Conservation (phyloP, 1,284 basidiomycete species). For the Naganishia cerealis region DNA sequence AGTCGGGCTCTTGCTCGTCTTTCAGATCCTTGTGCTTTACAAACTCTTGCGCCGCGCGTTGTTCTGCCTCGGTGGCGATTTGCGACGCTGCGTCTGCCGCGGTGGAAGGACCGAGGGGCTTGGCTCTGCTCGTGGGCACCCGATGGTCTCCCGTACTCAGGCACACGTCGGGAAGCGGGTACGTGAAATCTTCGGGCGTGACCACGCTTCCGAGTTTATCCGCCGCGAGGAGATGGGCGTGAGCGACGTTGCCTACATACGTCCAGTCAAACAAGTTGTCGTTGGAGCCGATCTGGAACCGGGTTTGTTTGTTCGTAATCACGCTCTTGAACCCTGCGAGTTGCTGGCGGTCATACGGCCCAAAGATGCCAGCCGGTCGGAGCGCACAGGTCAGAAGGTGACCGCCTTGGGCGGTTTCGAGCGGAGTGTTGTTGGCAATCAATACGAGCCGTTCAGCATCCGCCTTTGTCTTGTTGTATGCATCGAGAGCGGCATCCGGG, state of each 20-base stretch:
- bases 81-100: constrained; percentile 46
- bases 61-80: constrained; percentile 56
- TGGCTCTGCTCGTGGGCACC: constrained; percentile 73
- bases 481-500: constrained; percentile 76
- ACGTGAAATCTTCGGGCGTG: constrained; percentile 57
- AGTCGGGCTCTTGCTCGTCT: constrained; percentile 52
- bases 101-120: constrained; percentile 76
- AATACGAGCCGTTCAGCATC: constrained; percentile 83
- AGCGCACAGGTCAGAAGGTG: constrained; percentile 80
- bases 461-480: constrained; percentile 96
- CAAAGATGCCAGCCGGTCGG: constrained; percentile 94
- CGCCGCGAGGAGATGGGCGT: constrained; percentile 90
- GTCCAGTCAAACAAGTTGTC: constrained; percentile 96
- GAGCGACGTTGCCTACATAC: constrained; percentile 92
- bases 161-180: constrained; percentile 65
- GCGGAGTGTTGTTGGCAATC: constrained; percentile 67
- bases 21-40: constrained; percentile 44
- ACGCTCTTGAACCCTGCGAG: constrained; percentile 78
- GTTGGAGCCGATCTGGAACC: constrained; percentile 92
- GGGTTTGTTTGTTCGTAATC: constrained; percentile 77
- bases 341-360: constrained; percentile 88
- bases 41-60: constrained; percentile 62
- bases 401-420: constrained; percentile 59
- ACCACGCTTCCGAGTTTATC: constrained; percentile 60
- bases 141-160: constrained; percentile 64